phyloP scores from a whole-genome alignment of 2,329 filamentous ascomycete genomes.

The Phialocephala sp. region DNA sequence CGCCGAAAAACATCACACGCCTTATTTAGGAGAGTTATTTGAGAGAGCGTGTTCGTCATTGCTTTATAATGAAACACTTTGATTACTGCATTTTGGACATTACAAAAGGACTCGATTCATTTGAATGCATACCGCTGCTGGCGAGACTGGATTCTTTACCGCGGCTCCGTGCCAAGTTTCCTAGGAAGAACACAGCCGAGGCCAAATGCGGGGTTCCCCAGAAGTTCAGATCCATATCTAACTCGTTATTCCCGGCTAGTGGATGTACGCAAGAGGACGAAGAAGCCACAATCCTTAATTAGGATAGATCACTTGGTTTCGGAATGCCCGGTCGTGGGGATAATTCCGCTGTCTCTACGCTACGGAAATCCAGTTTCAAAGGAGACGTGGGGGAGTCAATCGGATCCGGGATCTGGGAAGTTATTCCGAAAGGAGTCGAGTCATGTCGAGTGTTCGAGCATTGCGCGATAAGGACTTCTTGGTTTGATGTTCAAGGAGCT shows the following conservation, averaged over 20 bases:
- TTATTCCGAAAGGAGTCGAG: neutral
- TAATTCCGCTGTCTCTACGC: slow-evolving; percentile 5
- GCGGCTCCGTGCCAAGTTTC: neutral
- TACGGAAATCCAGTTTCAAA: neutral
- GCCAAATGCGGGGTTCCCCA: slow-evolving; percentile 6
- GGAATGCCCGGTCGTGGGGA: neutral
- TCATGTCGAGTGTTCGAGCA: neutral
- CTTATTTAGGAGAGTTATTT: too few species aligned
- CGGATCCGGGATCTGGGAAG: neutral
- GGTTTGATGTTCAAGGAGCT: neutral
- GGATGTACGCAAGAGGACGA: neutral
- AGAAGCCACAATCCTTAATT: neutral
- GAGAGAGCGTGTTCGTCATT: too few species aligned
- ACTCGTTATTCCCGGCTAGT: neutral
- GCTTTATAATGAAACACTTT: too few species aligned
- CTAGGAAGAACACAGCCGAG: slow-evolving; percentile 3
- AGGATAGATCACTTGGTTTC: neutral
- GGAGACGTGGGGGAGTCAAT: neutral
- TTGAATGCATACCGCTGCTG: too few species aligned
- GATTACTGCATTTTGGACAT: too few species aligned
- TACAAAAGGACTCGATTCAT: too few species aligned
- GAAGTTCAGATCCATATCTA: neutral
- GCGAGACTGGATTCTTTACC: neutral
- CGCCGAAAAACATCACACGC: too few species aligned
- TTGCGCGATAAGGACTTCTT: neutral